phyloP scores from a whole-genome alignment of 345 rosid genomes.

The Kernera saxatilis region DNA sequence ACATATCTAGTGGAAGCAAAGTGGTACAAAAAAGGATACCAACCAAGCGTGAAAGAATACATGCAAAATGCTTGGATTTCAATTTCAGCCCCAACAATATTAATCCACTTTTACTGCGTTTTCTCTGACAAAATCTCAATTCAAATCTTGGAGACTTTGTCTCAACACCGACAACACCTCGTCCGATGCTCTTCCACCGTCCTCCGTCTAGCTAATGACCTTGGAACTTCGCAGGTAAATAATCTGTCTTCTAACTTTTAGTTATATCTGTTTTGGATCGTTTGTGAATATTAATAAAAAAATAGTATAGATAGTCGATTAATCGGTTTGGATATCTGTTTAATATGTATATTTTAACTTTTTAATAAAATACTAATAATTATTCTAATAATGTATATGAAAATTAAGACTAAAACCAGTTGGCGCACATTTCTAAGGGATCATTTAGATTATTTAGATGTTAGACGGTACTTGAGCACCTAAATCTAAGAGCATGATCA shows the following conservation, averaged over 20 bases:
- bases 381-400: too few relatives aligned
- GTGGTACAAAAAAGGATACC: slow-evolving; percentile 35
- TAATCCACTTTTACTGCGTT: slow-evolving; percentile 19
- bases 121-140: slow-evolving; percentile 7
- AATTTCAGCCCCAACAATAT: not conserved
- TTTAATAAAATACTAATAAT: too few relatives aligned
- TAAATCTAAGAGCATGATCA: too few relatives aligned
- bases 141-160: not conserved
- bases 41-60: slow-evolving; percentile 37
- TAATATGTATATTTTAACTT: too few relatives aligned
- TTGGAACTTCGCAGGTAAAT: slow-evolving; percentile 39
- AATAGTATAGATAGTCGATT: too few relatives aligned
- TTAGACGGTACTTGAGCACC: too few relatives aligned
- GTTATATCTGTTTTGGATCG: not conserved
- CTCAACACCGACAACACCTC: not conserved
- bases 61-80: slow-evolving; percentile 38
- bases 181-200: slow-evolving; percentile 18
- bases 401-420: too few relatives aligned
- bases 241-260: not conserved
- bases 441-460: too few relatives aligned
- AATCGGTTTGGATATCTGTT: too few relatives aligned
- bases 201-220: slow-evolving; percentile 30
- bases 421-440: too few relatives aligned
- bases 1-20: slow-evolving; percentile 41
- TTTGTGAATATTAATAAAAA: not conserved